Evolutionary conservation across 345 rosid genomes (phyloP).

Genomic region (Viola odorata): DNA sequence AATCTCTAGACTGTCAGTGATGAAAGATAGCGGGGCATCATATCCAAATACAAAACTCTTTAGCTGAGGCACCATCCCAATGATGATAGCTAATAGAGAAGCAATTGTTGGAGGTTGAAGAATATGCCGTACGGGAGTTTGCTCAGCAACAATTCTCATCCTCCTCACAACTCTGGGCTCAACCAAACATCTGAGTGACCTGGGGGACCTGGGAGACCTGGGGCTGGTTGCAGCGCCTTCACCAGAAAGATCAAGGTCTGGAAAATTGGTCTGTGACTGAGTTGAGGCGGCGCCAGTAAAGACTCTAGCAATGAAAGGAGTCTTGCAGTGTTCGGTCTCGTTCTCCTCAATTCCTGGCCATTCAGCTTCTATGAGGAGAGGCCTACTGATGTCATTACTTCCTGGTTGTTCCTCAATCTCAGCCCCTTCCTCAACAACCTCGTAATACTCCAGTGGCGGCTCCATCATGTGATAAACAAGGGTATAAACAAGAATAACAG

Average conservation of each 20-base stretch:
- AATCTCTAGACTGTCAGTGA: conserved; percentile 82
- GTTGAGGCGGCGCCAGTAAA: conserved; percentile 54
- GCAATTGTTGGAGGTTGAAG: conserved; percentile 94
- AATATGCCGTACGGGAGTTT: conserved; percentile 80
- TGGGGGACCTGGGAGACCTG: neutral
- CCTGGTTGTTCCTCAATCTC: conserved; percentile 43
- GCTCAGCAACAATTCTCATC: conserved; percentile 81
- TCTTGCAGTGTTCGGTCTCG: conserved; percentile 76
- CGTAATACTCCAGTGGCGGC: conserved; percentile 78
- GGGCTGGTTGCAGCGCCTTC: conserved; percentile 50
- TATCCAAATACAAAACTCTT: conserved; percentile 62
- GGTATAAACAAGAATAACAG: conserved; percentile 95
- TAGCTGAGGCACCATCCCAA: conserved; percentile 73
- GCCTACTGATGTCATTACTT: conserved; percentile 43
- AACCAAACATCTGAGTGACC: conserved; percentile 64
- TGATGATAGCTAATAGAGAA: conserved; percentile 67
- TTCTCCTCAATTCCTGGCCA: conserved; percentile 97
- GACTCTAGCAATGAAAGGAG: conserved; percentile 70
- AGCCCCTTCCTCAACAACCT: conserved; percentile 62
- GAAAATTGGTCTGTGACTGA: conserved; percentile 41
- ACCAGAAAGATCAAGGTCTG: conserved; percentile 44
- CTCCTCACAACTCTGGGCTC: conserved; percentile 88
- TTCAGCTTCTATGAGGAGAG: conserved; percentile 85
- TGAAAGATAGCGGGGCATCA: conserved; percentile 73
- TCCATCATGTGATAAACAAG: conserved; percentile 98